These are phyloP conservation scores for Pleurotus salmoneostramineus DNA, from an alignment of 768 basidiomycete species.

Conservation along the genomic window DNA sequence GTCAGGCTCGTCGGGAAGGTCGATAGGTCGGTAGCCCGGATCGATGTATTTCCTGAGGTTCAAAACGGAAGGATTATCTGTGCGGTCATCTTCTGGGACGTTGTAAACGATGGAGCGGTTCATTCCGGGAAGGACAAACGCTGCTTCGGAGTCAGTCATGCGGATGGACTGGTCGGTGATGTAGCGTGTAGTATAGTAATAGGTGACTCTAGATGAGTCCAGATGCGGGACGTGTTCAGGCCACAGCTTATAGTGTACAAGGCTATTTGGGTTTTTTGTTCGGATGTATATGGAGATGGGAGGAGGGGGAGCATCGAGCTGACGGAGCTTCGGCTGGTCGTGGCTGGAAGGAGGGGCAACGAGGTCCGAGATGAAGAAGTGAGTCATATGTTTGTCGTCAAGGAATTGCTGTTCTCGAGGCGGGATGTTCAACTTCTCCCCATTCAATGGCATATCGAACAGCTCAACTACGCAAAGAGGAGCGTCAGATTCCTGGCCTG, in stretches of 20 bases:
- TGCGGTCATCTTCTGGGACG: conserved; percentile 24
- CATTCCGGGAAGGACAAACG: conserved; percentile 37
- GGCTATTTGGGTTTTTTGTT: conserved; percentile 20
- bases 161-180: conserved; percentile 22
- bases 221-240: conserved; percentile 15
- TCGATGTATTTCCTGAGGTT: conserved; percentile 36
- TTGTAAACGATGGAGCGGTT: conserved; percentile 40
- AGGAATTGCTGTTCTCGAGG: conserved; percentile 18
- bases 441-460: conserved; percentile 17
- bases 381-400: conserved; percentile 17
- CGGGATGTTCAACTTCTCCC: conserved; percentile 7
- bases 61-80: conserved; percentile 27
- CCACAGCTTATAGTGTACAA: conserved; percentile 32
- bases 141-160: conserved; percentile 19
- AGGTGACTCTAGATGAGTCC: conserved; percentile 9
- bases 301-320: conserved; percentile 23
- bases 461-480: conserved; percentile 17
- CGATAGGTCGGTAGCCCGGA: conserved; percentile 18
- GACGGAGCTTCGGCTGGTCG: conserved; percentile 24
- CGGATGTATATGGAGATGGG: conserved; percentile 37
- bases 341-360: conserved; percentile 19
- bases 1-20: conserved; percentile 13
- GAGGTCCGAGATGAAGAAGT: conserved; percentile 38
- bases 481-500: conserved; percentile 8
- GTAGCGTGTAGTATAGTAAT: conserved; percentile 21